Evolutionary conservation across 345 rosid genomes (phyloP).

Genomic region (Gossypium stocksii): DNA sequence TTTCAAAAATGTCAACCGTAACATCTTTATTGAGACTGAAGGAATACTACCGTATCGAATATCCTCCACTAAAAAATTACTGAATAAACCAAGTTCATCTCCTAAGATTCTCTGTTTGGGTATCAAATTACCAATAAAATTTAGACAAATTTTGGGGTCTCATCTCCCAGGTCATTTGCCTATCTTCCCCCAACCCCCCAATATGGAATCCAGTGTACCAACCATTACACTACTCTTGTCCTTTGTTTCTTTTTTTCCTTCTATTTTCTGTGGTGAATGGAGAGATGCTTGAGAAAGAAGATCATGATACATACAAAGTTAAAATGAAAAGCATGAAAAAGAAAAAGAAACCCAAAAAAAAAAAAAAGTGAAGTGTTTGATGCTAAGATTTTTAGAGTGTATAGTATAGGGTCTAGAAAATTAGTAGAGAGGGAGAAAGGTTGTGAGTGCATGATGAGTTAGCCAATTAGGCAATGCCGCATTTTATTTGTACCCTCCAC

Average conservation of each 20-base stretch:
- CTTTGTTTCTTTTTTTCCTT: neutral
- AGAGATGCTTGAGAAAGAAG: neutral
- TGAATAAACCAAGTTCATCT: neutral
- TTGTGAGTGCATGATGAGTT: neutral
- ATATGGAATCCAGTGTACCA: neutral
- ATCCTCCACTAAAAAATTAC: no score
- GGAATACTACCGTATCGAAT: no score
- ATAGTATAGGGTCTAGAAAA: neutral
- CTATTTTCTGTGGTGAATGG: neutral
- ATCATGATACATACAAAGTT: neutral
- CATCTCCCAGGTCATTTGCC: neutral
- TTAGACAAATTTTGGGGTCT: neutral
- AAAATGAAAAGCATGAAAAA: neutral
- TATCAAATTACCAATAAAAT: neutral
- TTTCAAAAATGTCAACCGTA: no score
- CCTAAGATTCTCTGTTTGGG: neutral
- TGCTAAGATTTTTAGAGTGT: neutral
- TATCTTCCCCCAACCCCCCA: neutral
- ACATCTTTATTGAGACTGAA: no score
- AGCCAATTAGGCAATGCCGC: conserved; percentile 15
- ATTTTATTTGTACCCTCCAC: conserved; percentile 24
- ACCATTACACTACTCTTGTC: neutral
- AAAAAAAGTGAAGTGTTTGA: neutral
- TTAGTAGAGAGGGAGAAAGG: neutral
- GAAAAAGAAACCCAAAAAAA: neutral